Evolutionary conservation across 257 asterid species (phyloP).

Genomic region (Penstemon newberryi): DNA sequence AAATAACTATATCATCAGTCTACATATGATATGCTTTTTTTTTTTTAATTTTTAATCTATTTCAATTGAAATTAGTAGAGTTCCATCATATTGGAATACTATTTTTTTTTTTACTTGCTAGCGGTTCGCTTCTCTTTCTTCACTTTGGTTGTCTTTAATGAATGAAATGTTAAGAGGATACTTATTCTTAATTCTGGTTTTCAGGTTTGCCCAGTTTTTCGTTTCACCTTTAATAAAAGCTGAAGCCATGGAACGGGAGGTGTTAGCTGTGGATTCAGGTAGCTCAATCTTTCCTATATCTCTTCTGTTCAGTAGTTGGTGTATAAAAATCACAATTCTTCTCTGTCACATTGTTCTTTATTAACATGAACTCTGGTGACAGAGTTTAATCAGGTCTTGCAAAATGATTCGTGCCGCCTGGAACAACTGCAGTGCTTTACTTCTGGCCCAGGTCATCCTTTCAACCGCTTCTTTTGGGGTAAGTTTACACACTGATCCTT

Average conservation of each 20-base stretch:
- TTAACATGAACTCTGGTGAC: constrained; percentile 13
- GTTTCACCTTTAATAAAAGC: constrained; percentile 84
- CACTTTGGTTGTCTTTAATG: constrained; percentile 11
- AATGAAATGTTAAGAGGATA: constrained; percentile 21
- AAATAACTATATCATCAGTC: too few species aligned
- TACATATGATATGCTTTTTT: too few species aligned
- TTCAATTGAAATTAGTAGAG: too few species aligned
- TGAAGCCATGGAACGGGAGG: constrained; percentile 98
- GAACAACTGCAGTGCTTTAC: constrained; percentile 92
- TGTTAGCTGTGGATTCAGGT: constrained; percentile 97
- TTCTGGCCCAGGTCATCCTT: constrained; percentile 74
- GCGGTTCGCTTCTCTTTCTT: background rate
- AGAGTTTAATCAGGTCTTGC: constrained; percentile 90
- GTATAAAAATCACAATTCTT: too few species aligned
- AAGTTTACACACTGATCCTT: constrained; percentile 21
- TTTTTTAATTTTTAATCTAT: too few species aligned
- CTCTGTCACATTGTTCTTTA: background rate
- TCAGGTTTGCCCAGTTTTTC: constrained; percentile 95
- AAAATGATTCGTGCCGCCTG: constrained; percentile 81
- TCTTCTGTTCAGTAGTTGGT: background rate
- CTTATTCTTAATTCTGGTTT: constrained; percentile 12
- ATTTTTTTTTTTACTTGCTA: background rate
- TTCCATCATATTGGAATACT: too few species aligned
- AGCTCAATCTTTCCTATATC: constrained; percentile 27
- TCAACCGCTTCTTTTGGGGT: constrained; percentile 93